phyloP scores from a whole-genome alignment of 2,329 filamentous ascomycete species.

The Colletotrichum sp. region DNA sequence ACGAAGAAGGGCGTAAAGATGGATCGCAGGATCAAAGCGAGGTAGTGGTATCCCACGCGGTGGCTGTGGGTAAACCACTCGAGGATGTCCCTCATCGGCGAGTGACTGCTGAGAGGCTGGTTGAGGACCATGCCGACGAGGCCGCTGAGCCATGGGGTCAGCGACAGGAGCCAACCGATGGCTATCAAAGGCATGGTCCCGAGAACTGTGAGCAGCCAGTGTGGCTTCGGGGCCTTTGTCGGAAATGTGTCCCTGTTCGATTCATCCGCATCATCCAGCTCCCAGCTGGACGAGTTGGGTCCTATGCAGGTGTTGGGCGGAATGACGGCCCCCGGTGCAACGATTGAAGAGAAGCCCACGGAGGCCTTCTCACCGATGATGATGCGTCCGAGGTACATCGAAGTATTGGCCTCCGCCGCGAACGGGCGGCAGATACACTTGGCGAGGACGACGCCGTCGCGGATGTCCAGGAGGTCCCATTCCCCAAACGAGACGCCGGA shows the following conservation, averaged over 20 bases:
- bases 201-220: constrained; percentile 48
- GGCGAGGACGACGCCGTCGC: constrained; percentile 52
- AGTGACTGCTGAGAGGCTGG: constrained; percentile 33
- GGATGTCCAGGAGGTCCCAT: constrained; percentile 61
- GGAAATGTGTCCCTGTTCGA: constrained; percentile 48
- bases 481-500: constrained; percentile 52
- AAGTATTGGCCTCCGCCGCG: constrained; percentile 60
- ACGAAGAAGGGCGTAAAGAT: constrained; percentile 48
- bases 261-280: constrained; percentile 51
- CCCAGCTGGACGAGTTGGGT: constrained; percentile 63
- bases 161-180: constrained; percentile 44
- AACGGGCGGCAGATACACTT: constrained; percentile 54
- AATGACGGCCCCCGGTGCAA: constrained; percentile 54
- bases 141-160: constrained; percentile 49
- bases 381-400: constrained; percentile 61
- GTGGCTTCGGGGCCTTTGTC: constrained; percentile 42
- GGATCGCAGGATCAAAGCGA: constrained; percentile 46
- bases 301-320: constrained; percentile 58
- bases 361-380: constrained; percentile 50
- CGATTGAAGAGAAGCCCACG: constrained; percentile 52
- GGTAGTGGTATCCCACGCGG: constrained; percentile 55
- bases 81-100: constrained; percentile 46
- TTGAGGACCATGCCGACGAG: constrained; percentile 69
- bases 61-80: constrained; percentile 53
- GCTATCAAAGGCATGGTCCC: constrained; percentile 46